Base-by-base conservation (phyloP, 1,284 basidiomycete species). In the Hemileia vastatrix region DNA sequence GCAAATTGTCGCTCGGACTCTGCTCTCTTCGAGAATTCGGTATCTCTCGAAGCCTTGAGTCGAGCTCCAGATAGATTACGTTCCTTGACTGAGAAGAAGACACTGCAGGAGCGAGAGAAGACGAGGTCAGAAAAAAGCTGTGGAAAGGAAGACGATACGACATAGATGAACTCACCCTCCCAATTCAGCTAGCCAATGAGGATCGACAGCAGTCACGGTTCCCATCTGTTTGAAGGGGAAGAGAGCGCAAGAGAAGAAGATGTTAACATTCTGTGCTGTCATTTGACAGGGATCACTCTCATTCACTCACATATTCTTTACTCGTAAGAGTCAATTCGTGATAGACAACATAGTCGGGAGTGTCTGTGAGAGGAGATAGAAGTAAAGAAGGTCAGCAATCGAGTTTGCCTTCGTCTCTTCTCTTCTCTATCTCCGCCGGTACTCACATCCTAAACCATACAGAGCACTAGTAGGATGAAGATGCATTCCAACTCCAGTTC, bases 401-500 rank as follows among this genome's bases (percentile, higher is more conserved):
- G n/a, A n/a, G n/a, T n/a, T n/a, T n/a, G n/a, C n/a, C n/a, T n/a
- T n/a, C n/a, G 5, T 8, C 4, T 11, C 33, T 8, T n/a, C 36
- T 15, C 19, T 18, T 48, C 6, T 23, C 56, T 52, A 33, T 48
- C 56, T 63, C 40, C 53, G 57, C 65, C 56, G 56, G 32, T 63
- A 57, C 33, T 63, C 61, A 88, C 89, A 96, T 68, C 94, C 95
- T 56, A 97, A 81, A 8, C 95, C 95, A 75, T 95, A 98, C 51
- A 99, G 78, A 1, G 95, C 93, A 71, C 88, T 92, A 0, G 95
- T 98, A 0, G 95, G 95, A 76, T 99, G 95, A 50, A 98, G 79
- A 75, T 92, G 88, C 53, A 90, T 92, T 3, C 88, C 88, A 43
- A 83, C 78, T 36, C 92, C 95, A n/a, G 94, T 93, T 48, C 95